Base-by-base conservation (phyloP, 225 moss, liverwort and hornwort species). In the Takakia lepidozioides region DNA sequence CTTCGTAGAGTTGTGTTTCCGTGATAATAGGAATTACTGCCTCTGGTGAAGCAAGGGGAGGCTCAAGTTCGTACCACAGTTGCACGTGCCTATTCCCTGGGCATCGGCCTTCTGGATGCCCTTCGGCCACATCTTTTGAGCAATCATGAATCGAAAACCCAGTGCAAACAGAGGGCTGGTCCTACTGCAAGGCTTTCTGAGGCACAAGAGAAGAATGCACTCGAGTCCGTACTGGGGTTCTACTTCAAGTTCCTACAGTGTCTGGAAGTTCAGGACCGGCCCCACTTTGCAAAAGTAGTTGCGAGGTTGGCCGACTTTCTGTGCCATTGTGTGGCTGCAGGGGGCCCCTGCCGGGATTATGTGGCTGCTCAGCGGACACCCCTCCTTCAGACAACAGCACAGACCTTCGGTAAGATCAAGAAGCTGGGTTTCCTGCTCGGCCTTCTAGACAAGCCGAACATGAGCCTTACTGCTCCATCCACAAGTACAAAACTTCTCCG, bases 241-340 rank as follows among this genome's bases (percentile, higher is more conserved):
- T 98, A 91, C 58, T 85, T 98, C 58, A 57, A 87, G 54, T 72
- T 98, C 68, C 68, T 92, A 38, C 67, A 62, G 42, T 63, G 71
- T 43, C 67, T 98, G 54, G 91, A 83, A 52, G 52, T 67, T 18
- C 90, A 78, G 69, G 98, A 98, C 55, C 75, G 87, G 53, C 67
- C 76, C 39, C 74, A 75, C 7, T 70, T 91, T 54, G 78, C 83
- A 38, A 91, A 98, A 78, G 82, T 98, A 43, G 91, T 98, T 45
- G 83, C 91, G 43, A 90, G 91, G 52, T 70, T 98, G 25, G 82
- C 85, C 59, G 98, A 98, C 46, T 98, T 98, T 64, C 75, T 98
- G 6, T 98, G 91, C 56, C 91, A 98, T 43, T 98, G 98, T 77
- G 98, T 98, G 43, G 80, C 87, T 58, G 82, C 87, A 69, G 98